Evolutionary conservation across 2,329 filamentous ascomycete species (phyloP).

Genomic region (Fusarium anthophilum): DNA sequence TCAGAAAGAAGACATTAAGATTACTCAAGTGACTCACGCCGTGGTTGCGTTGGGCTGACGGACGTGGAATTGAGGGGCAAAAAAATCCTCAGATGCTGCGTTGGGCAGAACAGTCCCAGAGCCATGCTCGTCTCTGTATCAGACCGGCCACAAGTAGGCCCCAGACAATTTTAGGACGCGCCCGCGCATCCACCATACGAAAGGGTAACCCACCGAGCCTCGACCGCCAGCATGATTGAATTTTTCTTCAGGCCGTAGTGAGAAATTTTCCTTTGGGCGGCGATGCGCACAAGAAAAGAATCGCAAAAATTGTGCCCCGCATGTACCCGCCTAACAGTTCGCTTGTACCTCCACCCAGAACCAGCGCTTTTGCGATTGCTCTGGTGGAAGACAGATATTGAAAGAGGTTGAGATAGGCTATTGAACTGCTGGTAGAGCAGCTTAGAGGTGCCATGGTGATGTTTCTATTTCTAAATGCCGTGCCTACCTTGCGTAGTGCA

Average conservation of each 20-base stretch:
- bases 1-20: background rate
- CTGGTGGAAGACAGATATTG: slow-evolving; percentile 4
- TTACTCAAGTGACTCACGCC: slow-evolving; percentile 41
- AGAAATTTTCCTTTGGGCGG: slow-evolving; percentile 40
- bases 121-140: slow-evolving; percentile 1
- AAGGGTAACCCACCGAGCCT: slow-evolving; percentile 32
- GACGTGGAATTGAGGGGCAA: slow-evolving; percentile 35
- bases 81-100: slow-evolving; percentile 20
- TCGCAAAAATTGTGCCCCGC: slow-evolving; percentile 31
- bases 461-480: background rate
- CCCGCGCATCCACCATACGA: slow-evolving; percentile 29
- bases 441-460: background rate
- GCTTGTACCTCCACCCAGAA: slow-evolving; percentile 38
- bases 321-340: slow-evolving; percentile 45
- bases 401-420: background rate
- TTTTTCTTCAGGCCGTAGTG: slow-evolving; percentile 38
- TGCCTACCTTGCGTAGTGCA: background rate
- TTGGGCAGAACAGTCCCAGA: slow-evolving; percentile 41
- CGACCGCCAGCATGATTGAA: slow-evolving; percentile 36
- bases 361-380: slow-evolving; percentile 1
- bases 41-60: slow-evolving; percentile 42
- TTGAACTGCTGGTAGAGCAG: background rate
- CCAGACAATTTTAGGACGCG: slow-evolving; percentile 27
- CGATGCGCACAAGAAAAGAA: slow-evolving; percentile 26
- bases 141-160: slow-evolving; percentile 25